A percentile compares a stretch with the other conserved stretches of the same genome.
These are phyloP conservation scores for Apiospora pterosperma DNA, from an alignment of 2,329 filamentous ascomycete species.

Conservation along the genomic window DNA sequence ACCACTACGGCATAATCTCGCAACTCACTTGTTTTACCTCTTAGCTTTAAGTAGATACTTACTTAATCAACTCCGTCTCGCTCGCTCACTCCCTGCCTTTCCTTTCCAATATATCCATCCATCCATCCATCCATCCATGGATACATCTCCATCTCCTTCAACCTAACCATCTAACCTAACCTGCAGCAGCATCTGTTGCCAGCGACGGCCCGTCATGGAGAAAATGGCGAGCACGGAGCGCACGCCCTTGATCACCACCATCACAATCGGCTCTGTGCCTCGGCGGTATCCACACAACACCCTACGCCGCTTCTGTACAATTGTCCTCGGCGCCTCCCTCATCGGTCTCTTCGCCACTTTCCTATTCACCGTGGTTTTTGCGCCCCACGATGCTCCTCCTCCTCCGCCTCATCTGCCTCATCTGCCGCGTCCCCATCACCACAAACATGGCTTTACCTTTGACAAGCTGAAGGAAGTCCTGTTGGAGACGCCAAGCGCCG, in stretches of 20 bases:
- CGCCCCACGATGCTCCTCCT: conserved; percentile 17
- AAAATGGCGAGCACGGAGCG: conserved; percentile 47
- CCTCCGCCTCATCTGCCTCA: conserved; percentile 20
- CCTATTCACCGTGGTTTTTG: conserved; percentile 35
- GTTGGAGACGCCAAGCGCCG: conserved; percentile 53
- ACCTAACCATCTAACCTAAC: not conserved
- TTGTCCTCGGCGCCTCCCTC: conserved; percentile 54
- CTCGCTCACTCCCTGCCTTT: too few relatives aligned
- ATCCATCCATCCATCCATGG: too few relatives aligned
- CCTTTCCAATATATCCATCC: not conserved
- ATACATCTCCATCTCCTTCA: not conserved
- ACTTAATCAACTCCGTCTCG: not conserved
- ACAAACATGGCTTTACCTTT: conserved; percentile 34
- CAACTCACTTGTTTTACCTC: not conserved
- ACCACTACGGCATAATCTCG: not conserved
- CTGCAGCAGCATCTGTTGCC: not conserved
- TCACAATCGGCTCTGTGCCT: conserved; percentile 50
- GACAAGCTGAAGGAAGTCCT: conserved; percentile 55
- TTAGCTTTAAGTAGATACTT: not conserved
- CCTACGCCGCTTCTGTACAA: conserved; percentile 63
- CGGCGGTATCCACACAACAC: conserved; percentile 57
- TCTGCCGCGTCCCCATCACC: conserved; percentile 27
- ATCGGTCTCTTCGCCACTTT: conserved; percentile 47
- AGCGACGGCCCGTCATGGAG: conserved; percentile 2
- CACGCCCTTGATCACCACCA: conserved; percentile 65